These are phyloP conservation scores for Maudiozyma humilis DNA, from an alignment of 1,139 yeast species.

Conservation along the genomic window DNA sequence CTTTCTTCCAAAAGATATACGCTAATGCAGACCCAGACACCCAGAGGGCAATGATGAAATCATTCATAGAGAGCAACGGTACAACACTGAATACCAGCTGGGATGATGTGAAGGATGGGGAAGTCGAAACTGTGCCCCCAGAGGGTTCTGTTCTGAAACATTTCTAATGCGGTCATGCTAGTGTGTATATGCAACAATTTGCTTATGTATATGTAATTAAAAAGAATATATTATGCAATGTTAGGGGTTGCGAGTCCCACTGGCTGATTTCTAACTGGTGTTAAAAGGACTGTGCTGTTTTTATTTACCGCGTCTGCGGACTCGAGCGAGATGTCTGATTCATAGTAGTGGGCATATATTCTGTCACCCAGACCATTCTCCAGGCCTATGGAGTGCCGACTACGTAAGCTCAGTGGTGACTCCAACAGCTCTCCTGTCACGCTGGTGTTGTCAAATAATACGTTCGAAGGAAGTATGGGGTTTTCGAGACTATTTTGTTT, in stretches of 20 bases:
- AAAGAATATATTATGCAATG: neutral
- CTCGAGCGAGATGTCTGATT: constrained; percentile 2
- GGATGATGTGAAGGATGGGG: constrained; percentile 71
- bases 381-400: no score
- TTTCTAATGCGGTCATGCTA: constrained; percentile 25
- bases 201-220: neutral
- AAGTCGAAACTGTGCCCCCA: constrained; percentile 70
- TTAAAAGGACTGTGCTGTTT: neutral
- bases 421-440: no score
- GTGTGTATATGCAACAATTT: neutral
- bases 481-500: no score
- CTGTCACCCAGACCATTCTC: constrained; percentile 1
- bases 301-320: neutral
- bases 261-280: neutral
- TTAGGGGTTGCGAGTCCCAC: no score
- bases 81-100: constrained; percentile 91
- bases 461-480: no score
- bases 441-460: no score
- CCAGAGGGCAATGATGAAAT: constrained; percentile 92
- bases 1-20: constrained; percentile 69
- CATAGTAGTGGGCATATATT: neutral
- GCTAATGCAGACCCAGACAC: constrained; percentile 82
- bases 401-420: no score
- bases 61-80: constrained; percentile 88
- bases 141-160: constrained; percentile 50